Evolutionary conservation across 1,284 basidiomycete genomes (phyloP).

Genomic region (Boletellus deceptivus): DNA sequence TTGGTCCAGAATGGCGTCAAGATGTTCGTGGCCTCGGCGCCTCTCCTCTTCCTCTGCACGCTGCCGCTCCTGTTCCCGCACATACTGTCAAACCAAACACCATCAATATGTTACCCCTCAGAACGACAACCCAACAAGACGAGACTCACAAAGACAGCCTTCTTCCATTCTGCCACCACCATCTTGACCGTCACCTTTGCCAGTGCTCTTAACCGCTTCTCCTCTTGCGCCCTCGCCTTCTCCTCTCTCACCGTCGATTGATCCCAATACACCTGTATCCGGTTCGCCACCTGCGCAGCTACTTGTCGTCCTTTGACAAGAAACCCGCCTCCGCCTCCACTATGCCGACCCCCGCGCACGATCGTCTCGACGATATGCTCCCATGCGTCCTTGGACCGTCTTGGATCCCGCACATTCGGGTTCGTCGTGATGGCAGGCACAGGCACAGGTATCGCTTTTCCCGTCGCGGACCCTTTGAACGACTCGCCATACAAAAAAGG

Average conservation of each 20-base stretch:
- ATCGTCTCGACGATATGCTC: slow-evolving; percentile 51
- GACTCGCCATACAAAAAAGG: slow-evolving; percentile 28
- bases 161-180: slow-evolving; percentile 84
- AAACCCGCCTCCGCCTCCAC: slow-evolving; percentile 36
- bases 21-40: slow-evolving; percentile 74
- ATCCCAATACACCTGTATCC: slow-evolving; percentile 81
- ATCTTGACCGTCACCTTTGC: slow-evolving; percentile 72
- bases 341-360: slow-evolving; percentile 31
- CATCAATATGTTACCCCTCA: not conserved
- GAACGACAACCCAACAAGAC: not conserved
- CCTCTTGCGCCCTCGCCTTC: slow-evolving; percentile 60
- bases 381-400: slow-evolving; percentile 51
- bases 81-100: slow-evolving; percentile 16
- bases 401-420: slow-evolving; percentile 24
- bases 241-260: slow-evolving; percentile 63
- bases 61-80: slow-evolving; percentile 31
- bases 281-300: slow-evolving; percentile 61
- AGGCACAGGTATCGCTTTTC: slow-evolving; percentile 9
- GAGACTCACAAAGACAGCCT: slow-evolving; percentile 78
- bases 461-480: slow-evolving; percentile 14
- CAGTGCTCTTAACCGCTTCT: slow-evolving; percentile 63
- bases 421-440: slow-evolving; percentile 12
- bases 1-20: slow-evolving; percentile 88
- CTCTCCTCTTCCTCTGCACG: slow-evolving; percentile 55
- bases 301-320: slow-evolving; percentile 44